Base-by-base conservation (phyloP, 345 rosid genomes). In the Tarenaya hassleriana region DNA sequence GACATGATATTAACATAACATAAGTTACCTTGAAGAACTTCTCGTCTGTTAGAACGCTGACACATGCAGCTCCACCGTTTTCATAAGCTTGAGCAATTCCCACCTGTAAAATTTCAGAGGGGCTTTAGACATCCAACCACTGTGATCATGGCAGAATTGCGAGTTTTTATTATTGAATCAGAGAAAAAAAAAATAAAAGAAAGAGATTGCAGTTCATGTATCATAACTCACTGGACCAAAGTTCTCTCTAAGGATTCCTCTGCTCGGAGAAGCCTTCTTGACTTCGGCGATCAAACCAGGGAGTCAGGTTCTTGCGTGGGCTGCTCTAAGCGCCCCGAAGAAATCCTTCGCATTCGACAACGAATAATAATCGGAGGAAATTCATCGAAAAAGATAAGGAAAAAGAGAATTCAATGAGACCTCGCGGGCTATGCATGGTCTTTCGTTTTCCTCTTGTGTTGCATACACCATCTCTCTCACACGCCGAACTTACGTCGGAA, bases 11-110 rank as follows among this genome's bases (percentile, higher is more conserved):
- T n/a, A 18, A 34, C 11, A 40, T 34, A 6, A 19, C n/a, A n/a
- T 37, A 16, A 46, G 5, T 32, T 51, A 82, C 98, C 86, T 84
- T 68, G 60, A 92, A 92, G 65, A 49, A 83, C 65, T 92, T 92
- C 62, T 75, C 74, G 65, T 88, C 98, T 3, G 97, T 88, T 75
- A 92, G 74, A 65, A 92, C 87, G 43, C 97, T 88, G 40, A 92
- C 88, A 57, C 98, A 92, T 16, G 97, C 97, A 1, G 97, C 98
- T 55, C 95, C 98, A 20, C 95, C 96, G 58, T 73, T 81, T 69
- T 85, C 97, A 57, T 92, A 92, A 55, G 98, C 74, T 66, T 39
- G 71, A 24, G 98, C 95, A 55, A 92, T 73, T 67, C 81, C 90
- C 41, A 83, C 95, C 98, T 88, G 65, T 61, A 43, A 71, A n/a